Evolutionary conservation across 345 rosid genomes (phyloP).

Genomic region (Eutrema yunnanense): DNA sequence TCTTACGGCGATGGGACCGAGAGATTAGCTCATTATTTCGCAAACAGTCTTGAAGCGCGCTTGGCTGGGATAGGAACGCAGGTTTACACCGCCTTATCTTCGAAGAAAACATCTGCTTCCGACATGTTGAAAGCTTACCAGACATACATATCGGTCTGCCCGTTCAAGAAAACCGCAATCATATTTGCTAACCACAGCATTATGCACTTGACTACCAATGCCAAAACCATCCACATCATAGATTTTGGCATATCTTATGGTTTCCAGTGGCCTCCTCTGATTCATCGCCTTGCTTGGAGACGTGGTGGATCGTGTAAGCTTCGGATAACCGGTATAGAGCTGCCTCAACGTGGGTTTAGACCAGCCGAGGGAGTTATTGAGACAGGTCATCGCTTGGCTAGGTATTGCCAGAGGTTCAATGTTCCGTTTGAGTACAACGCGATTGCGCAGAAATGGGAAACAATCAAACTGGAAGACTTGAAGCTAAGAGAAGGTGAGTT

Average conservation of each 20-base stretch:
- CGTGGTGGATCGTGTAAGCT: slow-evolving; percentile 59
- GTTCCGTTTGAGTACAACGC: slow-evolving; percentile 76
- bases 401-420: slow-evolving; percentile 48
- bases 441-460: slow-evolving; percentile 72
- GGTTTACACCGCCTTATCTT: slow-evolving; percentile 34
- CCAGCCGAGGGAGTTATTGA: slow-evolving; percentile 59
- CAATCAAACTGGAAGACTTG: slow-evolving; percentile 49
- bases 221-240: slow-evolving; percentile 61
- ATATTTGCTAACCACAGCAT: slow-evolving; percentile 50
- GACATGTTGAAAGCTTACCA: slow-evolving; percentile 61
- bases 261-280: slow-evolving; percentile 76
- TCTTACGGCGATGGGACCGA: slow-evolving; percentile 68
- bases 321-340: slow-evolving; percentile 78
- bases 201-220: slow-evolving; percentile 30
- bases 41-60: slow-evolving; percentile 75
- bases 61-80: slow-evolving; percentile 51
- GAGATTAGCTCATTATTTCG: slow-evolving; percentile 75
- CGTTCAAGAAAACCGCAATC: slow-evolving; percentile 51
- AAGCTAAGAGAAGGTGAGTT: slow-evolving; percentile 47
- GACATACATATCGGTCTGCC: slow-evolving; percentile 38
- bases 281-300: slow-evolving; percentile 48
- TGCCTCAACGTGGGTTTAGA: slow-evolving; percentile 76
- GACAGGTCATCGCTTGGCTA: slow-evolving; percentile 67
- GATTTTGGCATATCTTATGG: slow-evolving; percentile 84
- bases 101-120: slow-evolving; percentile 46